phyloP scores from a whole-genome alignment of 192 early-diverging fungal genomes.

The Coemansia sp. region DNA sequence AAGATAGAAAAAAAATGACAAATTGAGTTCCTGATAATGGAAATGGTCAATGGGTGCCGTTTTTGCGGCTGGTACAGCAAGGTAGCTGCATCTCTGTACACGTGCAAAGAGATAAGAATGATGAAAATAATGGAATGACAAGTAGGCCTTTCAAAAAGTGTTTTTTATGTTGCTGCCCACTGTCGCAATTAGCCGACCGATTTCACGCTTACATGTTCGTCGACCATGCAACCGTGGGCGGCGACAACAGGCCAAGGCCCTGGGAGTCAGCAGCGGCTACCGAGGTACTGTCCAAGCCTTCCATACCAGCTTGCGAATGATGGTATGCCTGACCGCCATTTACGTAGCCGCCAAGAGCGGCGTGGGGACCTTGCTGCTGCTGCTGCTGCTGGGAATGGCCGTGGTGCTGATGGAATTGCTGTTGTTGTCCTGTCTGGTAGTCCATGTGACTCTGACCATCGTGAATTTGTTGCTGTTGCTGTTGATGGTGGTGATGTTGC shows the following conservation, averaged over 20 bases:
- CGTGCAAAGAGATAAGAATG: slow-evolving; percentile 33
- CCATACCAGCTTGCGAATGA: slow-evolving; percentile 47
- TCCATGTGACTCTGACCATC: slow-evolving; percentile 16
- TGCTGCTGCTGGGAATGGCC: slow-evolving; percentile 15
- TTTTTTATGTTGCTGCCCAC: not conserved
- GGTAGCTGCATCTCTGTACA: slow-evolving; percentile 26
- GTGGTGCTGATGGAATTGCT: slow-evolving; percentile 35
- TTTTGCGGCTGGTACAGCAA: not conserved
- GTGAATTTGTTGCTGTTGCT: slow-evolving; percentile 23
- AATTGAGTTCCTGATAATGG: not conserved
- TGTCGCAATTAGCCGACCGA: not conserved
- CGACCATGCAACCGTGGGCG: slow-evolving; percentile 50
- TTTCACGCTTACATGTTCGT: slow-evolving; percentile 47
- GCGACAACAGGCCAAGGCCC: slow-evolving; percentile 45
- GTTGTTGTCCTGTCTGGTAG: slow-evolving; percentile 20
- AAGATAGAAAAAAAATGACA: not conserved
- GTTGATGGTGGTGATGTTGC: slow-evolving; percentile 26
- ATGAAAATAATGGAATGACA: slow-evolving; percentile 2
- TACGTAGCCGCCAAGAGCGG: slow-evolving; percentile 34
- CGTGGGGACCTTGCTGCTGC: slow-evolving; percentile 16
- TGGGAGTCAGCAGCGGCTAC: slow-evolving; percentile 37
- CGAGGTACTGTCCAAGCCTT: slow-evolving; percentile 31
- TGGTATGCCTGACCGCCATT: slow-evolving; percentile 41
- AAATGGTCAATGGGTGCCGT: not conserved
- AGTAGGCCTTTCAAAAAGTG: not conserved